These are phyloP conservation scores for Codiaeum variegatum DNA, from an alignment of 441 rosid species.

Conservation along the genomic window DNA sequence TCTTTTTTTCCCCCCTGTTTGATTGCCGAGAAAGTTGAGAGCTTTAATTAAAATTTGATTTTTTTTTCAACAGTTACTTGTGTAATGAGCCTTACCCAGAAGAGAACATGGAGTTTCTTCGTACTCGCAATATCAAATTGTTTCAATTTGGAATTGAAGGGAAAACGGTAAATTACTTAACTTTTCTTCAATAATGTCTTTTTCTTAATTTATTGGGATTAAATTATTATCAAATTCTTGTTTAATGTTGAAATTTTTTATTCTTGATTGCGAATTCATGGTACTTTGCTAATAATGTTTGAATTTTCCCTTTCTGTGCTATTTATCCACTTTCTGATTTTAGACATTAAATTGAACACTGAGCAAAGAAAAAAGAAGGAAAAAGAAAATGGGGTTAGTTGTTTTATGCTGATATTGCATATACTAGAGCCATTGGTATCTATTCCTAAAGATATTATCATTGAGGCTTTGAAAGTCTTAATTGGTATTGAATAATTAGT, in stretches of 20 bases:
- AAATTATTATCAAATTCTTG: too few relatives aligned
- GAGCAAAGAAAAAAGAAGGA: too few relatives aligned
- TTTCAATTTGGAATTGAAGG: conserved; percentile 84
- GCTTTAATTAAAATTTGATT: too few relatives aligned
- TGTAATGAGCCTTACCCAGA: conserved; percentile 87
- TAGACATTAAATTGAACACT: too few relatives aligned
- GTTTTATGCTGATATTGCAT: conserved; percentile 17
- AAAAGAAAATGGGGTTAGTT: neutral
- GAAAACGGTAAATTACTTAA: conserved; percentile 46
- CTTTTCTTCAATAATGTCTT: neutral
- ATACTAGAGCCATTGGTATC: conserved; percentile 60
- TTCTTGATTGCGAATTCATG: neutral
- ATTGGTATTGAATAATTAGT: conserved; percentile 46
- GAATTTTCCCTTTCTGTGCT: too few relatives aligned
- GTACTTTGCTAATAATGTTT: neutral
- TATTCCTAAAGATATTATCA: conserved; percentile 50
- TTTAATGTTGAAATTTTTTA: too few relatives aligned
- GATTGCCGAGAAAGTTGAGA: too few relatives aligned
- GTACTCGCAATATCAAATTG: conserved; percentile 53
- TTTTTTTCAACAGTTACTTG: conserved; percentile 56
- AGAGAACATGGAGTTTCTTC: conserved; percentile 60
- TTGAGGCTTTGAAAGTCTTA: conserved; percentile 66
- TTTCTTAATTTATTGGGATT: too few relatives aligned
- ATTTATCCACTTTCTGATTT: too few relatives aligned
- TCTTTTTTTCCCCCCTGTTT: too few relatives aligned